Percentiles rank a stretch among this genome's conserved stretches.
Evolutionary conservation across 345 rosid species (phyloP).

Genomic region (Camelina hispida): DNA sequence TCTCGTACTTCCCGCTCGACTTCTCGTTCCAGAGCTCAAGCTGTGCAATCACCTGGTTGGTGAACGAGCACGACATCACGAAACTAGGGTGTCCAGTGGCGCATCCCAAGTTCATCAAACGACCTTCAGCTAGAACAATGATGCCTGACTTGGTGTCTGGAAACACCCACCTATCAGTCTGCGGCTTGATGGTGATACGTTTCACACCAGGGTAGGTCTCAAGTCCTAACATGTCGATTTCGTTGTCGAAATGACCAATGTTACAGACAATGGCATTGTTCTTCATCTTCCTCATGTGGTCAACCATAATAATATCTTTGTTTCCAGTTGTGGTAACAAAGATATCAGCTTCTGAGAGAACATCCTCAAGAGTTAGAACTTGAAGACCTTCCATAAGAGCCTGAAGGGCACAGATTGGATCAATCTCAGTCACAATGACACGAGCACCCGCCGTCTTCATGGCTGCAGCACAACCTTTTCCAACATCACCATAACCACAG

Average conservation of each 20-base stretch:
- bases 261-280: constrained; percentile 76
- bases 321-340: constrained; percentile 75
- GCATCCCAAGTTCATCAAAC: constrained; percentile 75
- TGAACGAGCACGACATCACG: constrained; percentile 77
- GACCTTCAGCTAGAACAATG: constrained; percentile 73
- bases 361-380: constrained; percentile 63
- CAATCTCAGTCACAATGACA: constrained; percentile 73
- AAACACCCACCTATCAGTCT: constrained; percentile 61
- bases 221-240: constrained; percentile 68
- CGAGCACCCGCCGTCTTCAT: constrained; percentile 73
- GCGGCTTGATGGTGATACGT: constrained; percentile 75
- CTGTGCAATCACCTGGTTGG: constrained; percentile 77
- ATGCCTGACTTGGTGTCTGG: constrained; percentile 63
- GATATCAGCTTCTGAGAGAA: constrained; percentile 63
- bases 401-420: constrained; percentile 78
- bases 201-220: constrained; percentile 69
- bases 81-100: constrained; percentile 84
- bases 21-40: constrained; percentile 72
- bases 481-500: constrained; percentile 77
- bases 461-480: constrained; percentile 79
- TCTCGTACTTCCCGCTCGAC: constrained; percentile 59
- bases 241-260: constrained; percentile 79
- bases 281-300: constrained; percentile 73
- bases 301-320: constrained; percentile 76
- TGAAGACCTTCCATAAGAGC: constrained; percentile 79